A percentile compares a stretch with the other conserved stretches of the same genome.
Conservation (phyloP, 345 rosid genomes). For the Lenwebbia sp. region DNA sequence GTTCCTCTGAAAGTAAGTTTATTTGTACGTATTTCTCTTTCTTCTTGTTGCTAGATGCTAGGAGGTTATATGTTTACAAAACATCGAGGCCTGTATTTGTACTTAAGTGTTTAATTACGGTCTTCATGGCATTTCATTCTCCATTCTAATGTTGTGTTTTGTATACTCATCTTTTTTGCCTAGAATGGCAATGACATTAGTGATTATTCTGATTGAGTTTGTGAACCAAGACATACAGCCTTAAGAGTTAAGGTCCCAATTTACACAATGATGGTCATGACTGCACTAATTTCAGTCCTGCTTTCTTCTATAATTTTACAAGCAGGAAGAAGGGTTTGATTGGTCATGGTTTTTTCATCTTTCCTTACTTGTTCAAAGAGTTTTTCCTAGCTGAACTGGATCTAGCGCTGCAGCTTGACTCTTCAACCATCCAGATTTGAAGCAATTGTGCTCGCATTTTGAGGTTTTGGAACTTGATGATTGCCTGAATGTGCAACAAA, state of each 20-base stretch:
- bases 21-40: background rate
- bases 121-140: background rate
- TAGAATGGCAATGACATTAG: background rate
- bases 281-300: background rate
- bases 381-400: background rate
- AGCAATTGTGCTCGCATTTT: background rate
- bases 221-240: background rate
- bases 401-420: background rate
- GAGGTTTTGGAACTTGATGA: background rate
- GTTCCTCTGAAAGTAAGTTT: constrained; percentile 68
- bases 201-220: background rate
- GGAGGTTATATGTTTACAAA: background rate
- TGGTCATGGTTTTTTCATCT: background rate
- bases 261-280: background rate
- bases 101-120: background rate
- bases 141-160: background rate
- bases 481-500: background rate
- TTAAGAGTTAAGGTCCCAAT: background rate
- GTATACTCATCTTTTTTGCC: background rate
- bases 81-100: background rate
- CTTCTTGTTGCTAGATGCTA: background rate
- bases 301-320: background rate
- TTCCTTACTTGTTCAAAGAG: background rate
- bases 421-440: background rate
- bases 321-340: background rate